Conservation (phyloP, 1,284 basidiomycete genomes). For the Austropuccinia psidii region DNA sequence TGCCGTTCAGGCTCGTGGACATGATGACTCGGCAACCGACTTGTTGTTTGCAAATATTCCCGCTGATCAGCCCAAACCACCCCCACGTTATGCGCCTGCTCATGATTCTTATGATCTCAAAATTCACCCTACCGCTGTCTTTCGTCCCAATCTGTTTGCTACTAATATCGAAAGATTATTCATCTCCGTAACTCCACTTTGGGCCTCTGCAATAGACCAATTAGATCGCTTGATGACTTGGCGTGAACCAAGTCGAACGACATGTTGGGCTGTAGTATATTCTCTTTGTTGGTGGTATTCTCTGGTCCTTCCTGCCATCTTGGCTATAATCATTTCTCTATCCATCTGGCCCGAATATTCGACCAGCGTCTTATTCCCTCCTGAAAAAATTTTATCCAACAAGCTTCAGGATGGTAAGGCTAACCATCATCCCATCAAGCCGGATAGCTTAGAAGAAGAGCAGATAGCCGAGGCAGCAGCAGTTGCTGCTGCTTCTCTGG, state of each 20-base stretch:
- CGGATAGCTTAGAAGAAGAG: background rate
- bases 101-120: constrained; percentile 25
- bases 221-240: constrained; percentile 10
- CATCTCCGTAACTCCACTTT: background rate
- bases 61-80: constrained; percentile 2
- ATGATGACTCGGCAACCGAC: constrained; percentile 6
- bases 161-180: constrained; percentile 19
- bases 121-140: background rate
- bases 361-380: constrained; percentile 3
- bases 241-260: constrained; percentile 24
- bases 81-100: background rate
- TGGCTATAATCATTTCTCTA: constrained; percentile 2
- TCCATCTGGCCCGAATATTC: background rate
- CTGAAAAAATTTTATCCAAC: background rate
- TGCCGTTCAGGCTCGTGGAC: constrained; percentile 8
- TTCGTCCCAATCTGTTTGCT: background rate
- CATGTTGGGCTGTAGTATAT: constrained; percentile 16
- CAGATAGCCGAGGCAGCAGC: constrained; percentile 5
- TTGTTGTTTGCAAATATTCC: background rate
- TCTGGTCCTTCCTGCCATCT: background rate
- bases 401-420: background rate
- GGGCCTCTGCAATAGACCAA: constrained; percentile 8
- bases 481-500: background rate
- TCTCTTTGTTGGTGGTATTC: constrained; percentile 3
- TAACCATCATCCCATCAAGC: background rate